phyloP scores from a whole-genome alignment of 257 asterid genomes.

The Anisodus tanguticus region DNA sequence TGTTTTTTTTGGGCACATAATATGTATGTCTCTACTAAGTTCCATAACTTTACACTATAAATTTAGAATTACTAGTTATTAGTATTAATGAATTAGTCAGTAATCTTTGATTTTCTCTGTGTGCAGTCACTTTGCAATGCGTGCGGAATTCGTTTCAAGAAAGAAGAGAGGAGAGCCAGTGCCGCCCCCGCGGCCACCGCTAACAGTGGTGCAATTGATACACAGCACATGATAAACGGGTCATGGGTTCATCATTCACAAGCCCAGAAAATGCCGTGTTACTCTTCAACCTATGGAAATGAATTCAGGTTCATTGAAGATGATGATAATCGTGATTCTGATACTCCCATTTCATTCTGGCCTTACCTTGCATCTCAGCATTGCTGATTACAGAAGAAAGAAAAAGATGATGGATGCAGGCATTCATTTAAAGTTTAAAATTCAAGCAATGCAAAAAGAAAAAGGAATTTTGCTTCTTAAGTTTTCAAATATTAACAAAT shows the following conservation, averaged over 20 bases:
- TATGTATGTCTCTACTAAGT: no score
- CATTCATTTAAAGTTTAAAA: slow-evolving; percentile 52
- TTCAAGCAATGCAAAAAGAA: slow-evolving; percentile 41
- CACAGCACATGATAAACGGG: slow-evolving; percentile 49
- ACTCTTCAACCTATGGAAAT: slow-evolving; percentile 42
- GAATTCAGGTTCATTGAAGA: slow-evolving; percentile 69
- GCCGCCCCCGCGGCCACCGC: slow-evolving; percentile 76
- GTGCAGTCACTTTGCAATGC: slow-evolving; percentile 97
- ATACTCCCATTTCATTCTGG: slow-evolving; percentile 67
- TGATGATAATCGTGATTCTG: slow-evolving; percentile 55
- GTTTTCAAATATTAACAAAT: not conserved
- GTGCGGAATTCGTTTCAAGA: slow-evolving; percentile 94
- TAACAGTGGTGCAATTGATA: slow-evolving; percentile 35
- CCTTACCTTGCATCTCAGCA: slow-evolving; percentile 50
- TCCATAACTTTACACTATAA: no score
- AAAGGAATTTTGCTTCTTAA: not conserved
- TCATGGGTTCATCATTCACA: slow-evolving; percentile 57
- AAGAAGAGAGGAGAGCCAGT: slow-evolving; percentile 87
- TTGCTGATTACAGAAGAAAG: slow-evolving; percentile 47
- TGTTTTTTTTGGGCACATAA: no score
- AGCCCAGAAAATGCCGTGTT: slow-evolving; percentile 16
- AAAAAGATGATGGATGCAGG: slow-evolving; percentile 9
- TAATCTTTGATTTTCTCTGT: not conserved
- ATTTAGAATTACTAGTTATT: no score
- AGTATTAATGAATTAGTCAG: no score